Conservation (phyloP, 371 early-diverging fungal genomes). For the Syncephalastrum monosporum region DNA sequence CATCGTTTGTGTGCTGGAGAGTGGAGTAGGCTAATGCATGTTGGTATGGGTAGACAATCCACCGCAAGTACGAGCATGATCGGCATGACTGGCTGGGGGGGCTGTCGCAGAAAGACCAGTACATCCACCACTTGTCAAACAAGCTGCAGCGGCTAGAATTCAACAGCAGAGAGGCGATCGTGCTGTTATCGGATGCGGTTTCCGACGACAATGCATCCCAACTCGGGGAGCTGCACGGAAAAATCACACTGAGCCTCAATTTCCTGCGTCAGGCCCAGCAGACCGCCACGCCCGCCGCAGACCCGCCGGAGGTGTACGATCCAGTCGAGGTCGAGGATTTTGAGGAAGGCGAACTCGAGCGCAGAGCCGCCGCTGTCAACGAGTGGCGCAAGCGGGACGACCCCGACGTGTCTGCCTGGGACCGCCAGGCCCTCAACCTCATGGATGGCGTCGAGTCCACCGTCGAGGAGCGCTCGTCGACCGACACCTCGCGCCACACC, state of each 20-base stretch:
- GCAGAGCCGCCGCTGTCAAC: conserved; percentile 35
- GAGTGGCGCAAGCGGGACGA: conserved; percentile 32
- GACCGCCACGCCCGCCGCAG: conserved; percentile 21
- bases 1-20: background rate
- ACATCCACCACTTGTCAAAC: conserved; percentile 49
- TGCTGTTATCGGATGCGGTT: conserved; percentile 38
- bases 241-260: conserved; percentile 38
- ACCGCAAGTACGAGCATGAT: conserved; percentile 56
- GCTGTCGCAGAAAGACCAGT: conserved; percentile 56
- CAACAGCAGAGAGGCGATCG: conserved; percentile 52
- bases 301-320: conserved; percentile 5
- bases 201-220: background rate
- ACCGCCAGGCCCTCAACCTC: conserved; percentile 20
- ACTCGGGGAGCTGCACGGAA: conserved; percentile 13
- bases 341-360: conserved; percentile 48
- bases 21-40: background rate
- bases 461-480: conserved; percentile 15
- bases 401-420: conserved; percentile 14
- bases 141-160: conserved; percentile 51
- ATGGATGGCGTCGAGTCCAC: conserved; percentile 28
- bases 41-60: conserved; percentile 37
- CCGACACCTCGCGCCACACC: conserved; percentile 12
- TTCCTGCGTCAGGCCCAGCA: conserved; percentile 49
- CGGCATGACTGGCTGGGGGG: conserved; percentile 54
- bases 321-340: conserved; percentile 1